Base-by-base conservation (phyloP, 352 stramenopile species). In the Pythium aristosporum region DNA sequence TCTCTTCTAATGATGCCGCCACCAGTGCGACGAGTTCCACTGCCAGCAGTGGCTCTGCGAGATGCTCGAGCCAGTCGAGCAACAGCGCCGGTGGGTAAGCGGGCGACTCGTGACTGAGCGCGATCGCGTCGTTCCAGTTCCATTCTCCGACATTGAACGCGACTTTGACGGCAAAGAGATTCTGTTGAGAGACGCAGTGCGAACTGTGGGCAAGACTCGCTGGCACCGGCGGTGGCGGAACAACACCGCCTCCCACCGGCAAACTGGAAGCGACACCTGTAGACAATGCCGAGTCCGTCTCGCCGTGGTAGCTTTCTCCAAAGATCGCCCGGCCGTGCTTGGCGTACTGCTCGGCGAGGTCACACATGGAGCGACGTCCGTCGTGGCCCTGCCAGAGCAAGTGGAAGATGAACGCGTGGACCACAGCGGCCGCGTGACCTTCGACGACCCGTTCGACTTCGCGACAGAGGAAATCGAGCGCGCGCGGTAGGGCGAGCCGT, bases 51-150 rank as follows among this genome's bases (percentile, higher is more conserved):
- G 82, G 82, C 20, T 87, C 79, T 3, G 63, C 59, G 30, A 94
- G 73, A 47, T 94, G 82, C 49, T 94, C 86, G 7, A 94, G 72
- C 86, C 86, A 94, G 46, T 92, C 84, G 5, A 94, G 71, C 28
- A 94, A 61, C 21, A 94, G 69, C n/a, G 79, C 71, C 7, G 76
- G 65, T 36, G 75, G 67, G 51, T 73, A 72, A 0, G 61, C 56
- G 10, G 53, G 30, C 6, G 15, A 18, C 37, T 12, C 10, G 11
- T 42, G 37, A 42, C 77, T 81, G 41, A 74, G 28, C 2, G 61
- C 62, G 15, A 71, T 63, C 4, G 75, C 80, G 11, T 80, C 63
- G 20, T 57, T 50, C 80, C 85, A 92, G 36, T 88, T 89, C 64
- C 74, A 82, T 39, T 91, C 81, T 9, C 83, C 85, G 7, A 80